These are phyloP conservation scores for Miscanthus lutarioriparius DNA, from an alignment of 176 grass and related monocot genomes.

Conservation along the genomic window DNA sequence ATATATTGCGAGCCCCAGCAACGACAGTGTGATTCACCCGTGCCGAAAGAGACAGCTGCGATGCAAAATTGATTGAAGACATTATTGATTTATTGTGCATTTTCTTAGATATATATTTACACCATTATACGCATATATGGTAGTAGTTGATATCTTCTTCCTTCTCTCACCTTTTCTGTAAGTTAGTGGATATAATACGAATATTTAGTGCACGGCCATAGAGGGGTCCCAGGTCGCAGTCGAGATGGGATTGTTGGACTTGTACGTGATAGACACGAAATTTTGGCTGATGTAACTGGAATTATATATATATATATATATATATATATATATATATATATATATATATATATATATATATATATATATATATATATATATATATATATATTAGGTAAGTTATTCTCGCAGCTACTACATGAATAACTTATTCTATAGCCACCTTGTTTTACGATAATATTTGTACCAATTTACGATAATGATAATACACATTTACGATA, in stretches of 20 bases:
- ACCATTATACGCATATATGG: neutral
- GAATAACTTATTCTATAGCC: too few species aligned
- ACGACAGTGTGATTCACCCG: constrained; percentile 2
- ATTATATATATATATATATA: neutral
- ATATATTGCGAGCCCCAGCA: neutral
- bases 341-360: too few species aligned
- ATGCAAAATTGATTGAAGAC: neutral
- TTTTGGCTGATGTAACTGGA: neutral
- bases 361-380: too few species aligned
- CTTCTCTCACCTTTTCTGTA: neutral
- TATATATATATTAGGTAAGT: too few species aligned
- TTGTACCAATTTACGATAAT: too few species aligned
- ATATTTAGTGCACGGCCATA: neutral
- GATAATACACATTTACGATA: too few species aligned
- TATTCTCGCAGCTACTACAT: too few species aligned
- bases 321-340: too few species aligned
- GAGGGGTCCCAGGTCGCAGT: neutral
- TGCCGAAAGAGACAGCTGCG: neutral
- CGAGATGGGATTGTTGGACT: neutral
- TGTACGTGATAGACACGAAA: neutral
- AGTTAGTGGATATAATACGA: neutral
- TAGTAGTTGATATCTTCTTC: neutral
- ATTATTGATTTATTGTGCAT: neutral
- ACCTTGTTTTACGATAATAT: too few species aligned
- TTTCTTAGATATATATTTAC: neutral